Percentiles rank a stretch among this genome's conserved stretches.
Conservation (phyloP, 345 rosid species). For the Chamaenerion angustifolium region DNA sequence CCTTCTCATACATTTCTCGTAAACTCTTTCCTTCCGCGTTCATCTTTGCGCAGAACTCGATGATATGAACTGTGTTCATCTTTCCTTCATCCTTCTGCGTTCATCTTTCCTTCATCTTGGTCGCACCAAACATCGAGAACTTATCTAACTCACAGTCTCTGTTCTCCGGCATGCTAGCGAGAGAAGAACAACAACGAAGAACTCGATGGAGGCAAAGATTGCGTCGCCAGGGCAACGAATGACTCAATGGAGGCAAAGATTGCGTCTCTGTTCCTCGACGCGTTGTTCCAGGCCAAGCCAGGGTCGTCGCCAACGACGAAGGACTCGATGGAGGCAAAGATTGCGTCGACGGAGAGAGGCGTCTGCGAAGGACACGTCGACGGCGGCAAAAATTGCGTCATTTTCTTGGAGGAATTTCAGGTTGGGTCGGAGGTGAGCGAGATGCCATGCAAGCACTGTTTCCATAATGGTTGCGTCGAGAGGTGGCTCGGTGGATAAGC, state of each 20-base stretch:
- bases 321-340: too few relatives aligned
- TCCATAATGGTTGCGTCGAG: slow-evolving; percentile 51
- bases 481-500: slow-evolving; percentile 64
- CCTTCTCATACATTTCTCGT: too few relatives aligned
- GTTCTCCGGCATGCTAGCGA: not conserved
- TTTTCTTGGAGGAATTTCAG: slow-evolving; percentile 47
- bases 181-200: not conserved
- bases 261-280: not conserved
- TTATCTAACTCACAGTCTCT: not conserved
- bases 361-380: not conserved
- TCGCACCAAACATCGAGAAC: not conserved
- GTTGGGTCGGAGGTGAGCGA: slow-evolving; percentile 23
- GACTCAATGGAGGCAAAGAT: too few relatives aligned
- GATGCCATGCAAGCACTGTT: too few relatives aligned
- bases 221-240: not conserved
- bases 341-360: not conserved
- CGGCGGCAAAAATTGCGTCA: slow-evolving; percentile 29
- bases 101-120: too few relatives aligned
- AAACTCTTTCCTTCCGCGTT: too few relatives aligned
- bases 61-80: too few relatives aligned
- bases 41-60: too few relatives aligned
- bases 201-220: too few relatives aligned
- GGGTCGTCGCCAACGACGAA: not conserved
- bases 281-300: too few relatives aligned
- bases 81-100: too few relatives aligned